A percentile compares a stretch with the other conserved stretches of the same genome.
These are phyloP conservation scores for Artomyces pyxidatus DNA, from an alignment of 768 basidiomycete genomes.

Conservation along the genomic window DNA sequence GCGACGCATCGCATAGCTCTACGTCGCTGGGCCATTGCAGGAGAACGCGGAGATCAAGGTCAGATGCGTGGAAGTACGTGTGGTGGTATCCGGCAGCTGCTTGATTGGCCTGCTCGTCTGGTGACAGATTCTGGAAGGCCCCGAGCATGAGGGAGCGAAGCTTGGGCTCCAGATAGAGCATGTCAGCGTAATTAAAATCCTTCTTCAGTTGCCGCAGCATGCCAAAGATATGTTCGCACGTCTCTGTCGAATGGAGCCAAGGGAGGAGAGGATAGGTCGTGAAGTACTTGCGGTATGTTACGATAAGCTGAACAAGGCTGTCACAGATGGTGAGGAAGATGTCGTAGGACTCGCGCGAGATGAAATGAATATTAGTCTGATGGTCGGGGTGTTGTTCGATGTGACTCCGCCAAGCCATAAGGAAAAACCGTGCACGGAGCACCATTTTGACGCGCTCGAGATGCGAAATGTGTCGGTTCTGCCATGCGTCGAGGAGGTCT, in stretches of 20 bases:
- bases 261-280: conserved; percentile 20
- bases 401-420: conserved; percentile 19
- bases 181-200: conserved; percentile 20
- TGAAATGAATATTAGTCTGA: conserved; percentile 16
- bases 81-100: conserved; percentile 19
- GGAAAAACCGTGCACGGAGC: conserved; percentile 19
- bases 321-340: conserved; percentile 18
- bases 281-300: conserved; percentile 15
- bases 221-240: conserved; percentile 25
- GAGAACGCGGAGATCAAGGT: conserved; percentile 12
- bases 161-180: conserved; percentile 18
- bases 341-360: conserved; percentile 19
- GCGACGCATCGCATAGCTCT: neutral
- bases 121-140: conserved; percentile 3
- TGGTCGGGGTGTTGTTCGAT: conserved; percentile 18
- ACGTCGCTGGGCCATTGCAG: conserved; percentile 13
- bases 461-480: conserved; percentile 20
- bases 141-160: conserved; percentile 14
- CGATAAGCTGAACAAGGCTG: conserved; percentile 19
- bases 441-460: conserved; percentile 18
- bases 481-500: conserved; percentile 22
- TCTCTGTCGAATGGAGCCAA: conserved; percentile 26
- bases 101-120: conserved; percentile 13
- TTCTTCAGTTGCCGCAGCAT: conserved; percentile 15
- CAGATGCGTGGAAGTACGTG: conserved; percentile 16